Base-by-base conservation (phyloP, 139 green algal genomes). In the Tetraselmis chui region DNA sequence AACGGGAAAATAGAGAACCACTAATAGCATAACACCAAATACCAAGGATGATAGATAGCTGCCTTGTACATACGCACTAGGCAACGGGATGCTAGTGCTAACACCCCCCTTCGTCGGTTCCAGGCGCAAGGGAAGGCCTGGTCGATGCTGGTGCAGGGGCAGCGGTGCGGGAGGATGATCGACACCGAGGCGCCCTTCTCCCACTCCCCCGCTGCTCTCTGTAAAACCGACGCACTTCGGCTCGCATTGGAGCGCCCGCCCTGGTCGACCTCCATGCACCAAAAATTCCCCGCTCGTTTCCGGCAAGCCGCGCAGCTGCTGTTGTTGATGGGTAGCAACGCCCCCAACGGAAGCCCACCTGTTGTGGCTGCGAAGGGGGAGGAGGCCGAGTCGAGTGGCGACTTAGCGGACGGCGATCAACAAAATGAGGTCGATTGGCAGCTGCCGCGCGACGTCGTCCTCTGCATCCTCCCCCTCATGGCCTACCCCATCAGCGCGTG, bases 401-500 rank as follows among this genome's bases (percentile, higher is more conserved):
- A n/a, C n/a, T n/a, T n/a, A n/a, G n/a, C n/a, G n/a, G n/a, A n/a
- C n/a, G n/a, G n/a, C n/a, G 11, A 25, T 18, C 45, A 67, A 18
- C 45, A 67, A 18, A n/a, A 2, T 25, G 30, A 74, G 27, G 1
- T 30, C 25, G 29, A 29, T 23, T 76, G 80, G 59, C 80, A 29
- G 30, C 67, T 83, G 0, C 28, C 5, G 28, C 24, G 30, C 29
- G 80, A 83, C 2, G 59, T 67, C 22, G 26, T 45, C 23, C 59
- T 28, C 58, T 1, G 31, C 24, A 83, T 83, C 1, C 1, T 83
- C 26, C 59, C 80, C 5, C 28, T 31, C 1, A 30, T 74, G 0
- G 80, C 81, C 1, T 84, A 81, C 67, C 80, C 80, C 24, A 79
- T 83, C 80, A 83, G 80, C 30, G 22, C 59, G 23, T 83, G 80